Evolutionary conservation across 106 monocot genomes (phyloP).

Genomic region (Dendrobium huoshanense): DNA sequence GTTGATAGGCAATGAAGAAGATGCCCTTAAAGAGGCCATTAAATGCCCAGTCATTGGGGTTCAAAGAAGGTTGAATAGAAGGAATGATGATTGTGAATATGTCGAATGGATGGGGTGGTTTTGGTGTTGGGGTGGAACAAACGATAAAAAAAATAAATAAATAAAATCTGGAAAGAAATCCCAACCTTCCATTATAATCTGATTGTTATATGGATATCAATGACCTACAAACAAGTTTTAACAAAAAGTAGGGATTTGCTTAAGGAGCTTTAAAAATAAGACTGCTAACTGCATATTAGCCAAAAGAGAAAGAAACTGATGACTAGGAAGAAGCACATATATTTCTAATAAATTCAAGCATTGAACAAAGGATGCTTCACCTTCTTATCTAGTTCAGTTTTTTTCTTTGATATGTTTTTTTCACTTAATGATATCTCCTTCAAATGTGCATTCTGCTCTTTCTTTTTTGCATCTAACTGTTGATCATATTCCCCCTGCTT

Average conservation of each 20-base stretch:
- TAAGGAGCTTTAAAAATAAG: slow-evolving; percentile 1
- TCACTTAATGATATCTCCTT: slow-evolving; percentile 81
- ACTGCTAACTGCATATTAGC: not conserved
- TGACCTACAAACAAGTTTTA: not conserved
- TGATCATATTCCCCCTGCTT: slow-evolving; percentile 35
- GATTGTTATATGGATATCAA: not conserved
- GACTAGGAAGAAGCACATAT: not conserved
- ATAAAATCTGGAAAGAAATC: not conserved
- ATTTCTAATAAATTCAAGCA: not conserved
- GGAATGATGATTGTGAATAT: not conserved
- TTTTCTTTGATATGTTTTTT: slow-evolving; percentile 85
- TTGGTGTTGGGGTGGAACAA: too few relatives aligned
- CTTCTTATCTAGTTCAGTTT: slow-evolving; percentile 95
- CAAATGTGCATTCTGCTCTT: slow-evolving; percentile 85
- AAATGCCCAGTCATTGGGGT: not conserved
- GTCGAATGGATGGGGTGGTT: too few relatives aligned
- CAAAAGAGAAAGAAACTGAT: not conserved
- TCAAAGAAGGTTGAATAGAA: not conserved
- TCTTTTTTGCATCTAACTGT: slow-evolving; percentile 62
- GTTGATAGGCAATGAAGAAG: not conserved
- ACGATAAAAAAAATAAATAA: too few relatives aligned
- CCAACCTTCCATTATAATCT: not conserved
- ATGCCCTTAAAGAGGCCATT: not conserved
- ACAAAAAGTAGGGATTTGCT: not conserved
- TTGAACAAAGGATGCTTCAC: slow-evolving; percentile 26